Conservation (phyloP, 495 filamentous ascomycete genomes). For the Lophiotrema nucula region DNA sequence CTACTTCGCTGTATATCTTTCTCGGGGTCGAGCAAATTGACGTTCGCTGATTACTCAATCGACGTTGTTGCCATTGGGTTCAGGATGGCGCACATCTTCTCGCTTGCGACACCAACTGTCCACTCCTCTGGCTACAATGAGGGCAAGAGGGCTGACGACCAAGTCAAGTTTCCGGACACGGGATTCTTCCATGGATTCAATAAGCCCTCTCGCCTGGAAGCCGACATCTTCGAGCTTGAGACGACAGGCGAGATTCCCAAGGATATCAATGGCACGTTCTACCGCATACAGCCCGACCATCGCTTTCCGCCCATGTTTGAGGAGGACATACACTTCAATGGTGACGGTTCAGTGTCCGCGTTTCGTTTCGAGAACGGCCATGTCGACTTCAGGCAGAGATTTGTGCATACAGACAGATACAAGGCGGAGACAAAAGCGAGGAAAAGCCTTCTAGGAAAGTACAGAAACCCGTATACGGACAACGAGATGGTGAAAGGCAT, state of each 20-base stretch:
- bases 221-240: conserved; percentile 50
- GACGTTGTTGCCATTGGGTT: background rate
- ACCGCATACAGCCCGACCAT: conserved; percentile 50
- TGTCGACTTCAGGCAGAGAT: conserved; percentile 34
- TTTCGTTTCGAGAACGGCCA: conserved; percentile 53
- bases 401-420: conserved; percentile 33
- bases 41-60: no score
- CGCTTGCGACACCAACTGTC: conserved; percentile 40
- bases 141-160: conserved; percentile 22
- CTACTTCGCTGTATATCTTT: background rate
- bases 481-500: conserved; percentile 35
- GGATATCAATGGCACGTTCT: conserved; percentile 56
- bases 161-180: conserved; percentile 50
- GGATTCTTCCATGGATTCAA: conserved; percentile 50
- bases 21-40: no score
- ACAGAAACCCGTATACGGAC: conserved; percentile 35
- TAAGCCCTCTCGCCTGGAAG: conserved; percentile 47
- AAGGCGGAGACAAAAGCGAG: conserved; percentile 30
- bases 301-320: conserved; percentile 55
- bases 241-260: conserved; percentile 50
- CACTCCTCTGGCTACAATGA: conserved; percentile 35
- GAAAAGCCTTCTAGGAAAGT: conserved; percentile 29
- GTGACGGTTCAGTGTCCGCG: conserved; percentile 47
- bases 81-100: conserved; percentile 49
- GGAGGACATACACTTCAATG: conserved; percentile 41